These are phyloP conservation scores for Backusella sp. DNA, from an alignment of 192 early-diverging fungal genomes.

Conservation along the genomic window DNA sequence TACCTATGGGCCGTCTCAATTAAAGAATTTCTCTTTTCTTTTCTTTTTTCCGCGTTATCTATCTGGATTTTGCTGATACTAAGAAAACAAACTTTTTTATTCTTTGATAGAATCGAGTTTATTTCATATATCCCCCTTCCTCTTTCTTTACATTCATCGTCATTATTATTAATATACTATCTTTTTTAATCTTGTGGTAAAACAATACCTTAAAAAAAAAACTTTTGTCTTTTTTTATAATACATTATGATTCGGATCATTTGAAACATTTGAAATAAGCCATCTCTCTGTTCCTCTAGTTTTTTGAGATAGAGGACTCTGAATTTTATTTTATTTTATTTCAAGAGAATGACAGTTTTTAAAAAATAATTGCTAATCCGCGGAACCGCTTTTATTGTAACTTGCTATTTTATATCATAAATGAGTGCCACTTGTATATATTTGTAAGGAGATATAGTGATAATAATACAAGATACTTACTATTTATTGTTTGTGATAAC, in stretches of 20 bases:
- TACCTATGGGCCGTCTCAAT: slow-evolving; percentile 42
- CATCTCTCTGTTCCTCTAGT: not conserved
- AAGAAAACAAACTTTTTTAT: not conserved
- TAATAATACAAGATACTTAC: not conserved
- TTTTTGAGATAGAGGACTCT: not conserved
- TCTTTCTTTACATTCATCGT: not conserved
- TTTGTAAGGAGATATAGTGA: not conserved
- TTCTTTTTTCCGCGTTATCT: not conserved
- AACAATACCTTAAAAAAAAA: not conserved
- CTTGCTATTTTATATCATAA: not conserved
- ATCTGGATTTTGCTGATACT: not conserved
- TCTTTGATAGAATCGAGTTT: not conserved
- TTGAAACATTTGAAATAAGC: not conserved
- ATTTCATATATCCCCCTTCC: not conserved
- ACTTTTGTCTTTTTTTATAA: not conserved
- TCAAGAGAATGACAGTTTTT: not conserved
- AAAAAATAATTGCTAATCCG: not conserved
- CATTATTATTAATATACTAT: not conserved
- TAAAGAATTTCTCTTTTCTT: slow-evolving; percentile 12
- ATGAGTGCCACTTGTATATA: not conserved
- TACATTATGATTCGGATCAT: not conserved
- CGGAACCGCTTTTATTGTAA: not conserved
- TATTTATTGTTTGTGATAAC: not conserved
- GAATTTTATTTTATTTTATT: not conserved
- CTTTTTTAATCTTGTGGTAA: not conserved